These are phyloP conservation scores for Boletus fagicola DNA, from an alignment of 768 basidiomycete species.

Conservation along the genomic window DNA sequence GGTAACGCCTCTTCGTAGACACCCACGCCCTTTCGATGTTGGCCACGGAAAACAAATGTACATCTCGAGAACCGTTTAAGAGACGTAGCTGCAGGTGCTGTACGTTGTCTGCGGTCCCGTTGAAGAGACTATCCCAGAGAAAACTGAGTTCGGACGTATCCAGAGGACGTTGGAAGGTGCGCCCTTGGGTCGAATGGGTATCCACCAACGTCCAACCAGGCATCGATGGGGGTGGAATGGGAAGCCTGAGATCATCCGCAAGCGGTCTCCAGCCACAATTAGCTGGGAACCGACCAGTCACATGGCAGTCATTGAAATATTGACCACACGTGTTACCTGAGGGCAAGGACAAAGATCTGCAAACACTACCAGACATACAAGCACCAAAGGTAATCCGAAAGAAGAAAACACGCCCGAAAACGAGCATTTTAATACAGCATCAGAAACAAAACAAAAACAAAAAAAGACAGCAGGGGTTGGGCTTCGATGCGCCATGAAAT, in stretches of 20 bases:
- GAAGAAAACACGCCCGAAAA: neutral
- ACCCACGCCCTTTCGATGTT: slow-evolving; percentile 47
- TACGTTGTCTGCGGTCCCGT: slow-evolving; percentile 44
- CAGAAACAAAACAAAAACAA: neutral
- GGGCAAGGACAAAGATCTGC: neutral
- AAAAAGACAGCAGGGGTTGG: neutral
- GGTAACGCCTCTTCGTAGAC: slow-evolving; percentile 46
- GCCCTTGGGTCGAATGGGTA: slow-evolving; percentile 1
- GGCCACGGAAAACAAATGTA: slow-evolving; percentile 25
- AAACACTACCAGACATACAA: slow-evolving; percentile 4
- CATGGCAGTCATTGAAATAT: too few relatives aligned
- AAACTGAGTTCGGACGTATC: slow-evolving; percentile 41
- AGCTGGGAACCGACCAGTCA: neutral
- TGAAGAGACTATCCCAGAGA: slow-evolving; percentile 41
- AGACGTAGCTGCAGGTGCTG: slow-evolving; percentile 29
- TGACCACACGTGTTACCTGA: neutral
- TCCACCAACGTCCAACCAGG: slow-evolving; percentile 16
- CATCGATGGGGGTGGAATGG: neutral
- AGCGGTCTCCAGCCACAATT: neutral
- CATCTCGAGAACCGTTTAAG: slow-evolving; percentile 27
- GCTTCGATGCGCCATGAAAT: neutral
- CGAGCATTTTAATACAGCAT: neutral
- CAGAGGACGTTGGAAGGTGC: slow-evolving; percentile 37
- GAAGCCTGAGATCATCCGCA: neutral
- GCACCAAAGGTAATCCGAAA: neutral